These are phyloP conservation scores for Scleroderma citrinum DNA, from an alignment of 768 basidiomycete species.

Conservation along the genomic window DNA sequence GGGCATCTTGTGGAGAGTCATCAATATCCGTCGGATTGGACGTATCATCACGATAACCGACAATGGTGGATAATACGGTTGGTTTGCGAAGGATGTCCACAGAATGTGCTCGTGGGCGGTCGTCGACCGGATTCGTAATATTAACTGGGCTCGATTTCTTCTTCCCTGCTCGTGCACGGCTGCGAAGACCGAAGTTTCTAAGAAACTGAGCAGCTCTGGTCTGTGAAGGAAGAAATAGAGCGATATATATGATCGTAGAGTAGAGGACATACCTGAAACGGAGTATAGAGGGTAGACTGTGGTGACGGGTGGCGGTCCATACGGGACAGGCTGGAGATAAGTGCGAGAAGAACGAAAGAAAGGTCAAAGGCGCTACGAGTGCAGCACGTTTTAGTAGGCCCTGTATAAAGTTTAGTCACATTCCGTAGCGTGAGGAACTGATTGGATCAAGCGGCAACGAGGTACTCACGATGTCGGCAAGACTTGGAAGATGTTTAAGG, in stretches of 20 bases:
- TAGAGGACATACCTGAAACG: constrained; percentile 22
- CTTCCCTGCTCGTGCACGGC: constrained; percentile 29
- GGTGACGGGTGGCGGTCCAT: constrained; percentile 24
- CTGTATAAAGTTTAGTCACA: constrained; percentile 19
- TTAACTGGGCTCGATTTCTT: constrained; percentile 20
- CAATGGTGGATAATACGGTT: constrained; percentile 14
- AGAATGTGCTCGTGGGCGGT: constrained; percentile 25
- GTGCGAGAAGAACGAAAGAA: neutral
- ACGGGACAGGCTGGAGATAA: constrained; percentile 1
- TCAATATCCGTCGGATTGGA: constrained; percentile 25
- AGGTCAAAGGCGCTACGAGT: constrained; percentile 1
- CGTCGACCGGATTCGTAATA: constrained; percentile 17
- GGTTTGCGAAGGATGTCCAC: constrained; percentile 28
- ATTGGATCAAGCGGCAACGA: neutral
- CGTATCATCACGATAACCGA: constrained; percentile 20
- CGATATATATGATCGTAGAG: constrained; percentile 11
- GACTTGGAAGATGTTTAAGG: no score
- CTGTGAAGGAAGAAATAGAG: constrained; percentile 5
- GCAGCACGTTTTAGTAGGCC: constrained; percentile 23
- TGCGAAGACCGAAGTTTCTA: constrained; percentile 29
- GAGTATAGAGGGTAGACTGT: constrained; percentile 17
- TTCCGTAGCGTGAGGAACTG: constrained; percentile 7
- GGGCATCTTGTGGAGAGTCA: constrained; percentile 26
- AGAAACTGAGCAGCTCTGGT: constrained; percentile 34
- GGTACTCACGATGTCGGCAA: neutral